Evolutionary conservation across 2,329 filamentous ascomycete genomes (phyloP).

Genomic region (Esteya vermicola): DNA sequence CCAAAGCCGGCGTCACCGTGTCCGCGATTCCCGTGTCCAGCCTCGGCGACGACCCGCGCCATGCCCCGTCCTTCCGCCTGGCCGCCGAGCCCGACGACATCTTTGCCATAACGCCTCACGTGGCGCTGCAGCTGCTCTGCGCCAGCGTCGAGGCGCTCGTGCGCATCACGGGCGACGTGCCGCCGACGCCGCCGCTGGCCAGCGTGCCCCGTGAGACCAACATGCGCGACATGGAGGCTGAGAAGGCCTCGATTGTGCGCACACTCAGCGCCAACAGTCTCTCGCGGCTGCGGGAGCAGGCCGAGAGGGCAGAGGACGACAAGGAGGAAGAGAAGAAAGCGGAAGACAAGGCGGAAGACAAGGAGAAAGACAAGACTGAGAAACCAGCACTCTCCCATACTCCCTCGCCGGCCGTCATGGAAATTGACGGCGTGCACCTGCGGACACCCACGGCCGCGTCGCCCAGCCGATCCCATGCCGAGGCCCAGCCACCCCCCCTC

Average conservation of each 20-base stretch:
- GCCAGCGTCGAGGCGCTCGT: constrained; percentile 58
- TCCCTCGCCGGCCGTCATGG: too few relatives aligned
- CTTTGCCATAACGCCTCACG: constrained; percentile 55
- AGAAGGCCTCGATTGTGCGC: constrained; percentile 45
- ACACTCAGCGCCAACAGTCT: constrained; percentile 42
- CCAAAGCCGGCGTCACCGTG: background rate
- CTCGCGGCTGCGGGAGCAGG: constrained; percentile 26
- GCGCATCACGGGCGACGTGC: constrained; percentile 61
- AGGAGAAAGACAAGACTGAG: too few relatives aligned
- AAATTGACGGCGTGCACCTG: constrained; percentile 40
- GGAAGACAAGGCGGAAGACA: constrained; percentile 13
- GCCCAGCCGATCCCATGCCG: constrained; percentile 8
- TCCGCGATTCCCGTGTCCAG: background rate
- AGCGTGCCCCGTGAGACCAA: constrained; percentile 45
- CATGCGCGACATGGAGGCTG: constrained; percentile 47
- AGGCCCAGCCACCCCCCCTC: too few relatives aligned
- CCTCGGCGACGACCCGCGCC: background rate
- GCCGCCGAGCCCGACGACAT: constrained; percentile 41
- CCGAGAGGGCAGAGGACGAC: constrained; percentile 15
- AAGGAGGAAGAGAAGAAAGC: too few relatives aligned
- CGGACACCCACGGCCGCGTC: constrained; percentile 11
- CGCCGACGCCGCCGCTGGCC: constrained; percentile 60
- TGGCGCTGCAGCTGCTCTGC: constrained; percentile 68
- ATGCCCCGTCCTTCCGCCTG: constrained; percentile 7
- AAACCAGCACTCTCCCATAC: too few relatives aligned